Base-by-base conservation (phyloP, 2,329 filamentous ascomycete genomes). In the Saccharata proteae region DNA sequence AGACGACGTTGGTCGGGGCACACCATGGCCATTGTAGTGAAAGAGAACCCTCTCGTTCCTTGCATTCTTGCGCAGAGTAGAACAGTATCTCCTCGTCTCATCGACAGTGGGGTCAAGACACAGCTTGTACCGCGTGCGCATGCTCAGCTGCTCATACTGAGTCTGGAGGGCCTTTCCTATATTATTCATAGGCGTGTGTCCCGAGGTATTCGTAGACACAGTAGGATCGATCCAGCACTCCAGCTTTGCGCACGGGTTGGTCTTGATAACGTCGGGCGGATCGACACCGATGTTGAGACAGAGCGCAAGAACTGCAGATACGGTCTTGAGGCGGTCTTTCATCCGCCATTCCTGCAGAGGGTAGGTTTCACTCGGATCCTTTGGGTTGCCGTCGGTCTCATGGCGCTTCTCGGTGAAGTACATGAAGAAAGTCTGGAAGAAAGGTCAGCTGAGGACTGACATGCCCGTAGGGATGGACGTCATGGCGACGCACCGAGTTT, bases 351-450 rank as follows among this genome's bases (percentile, higher is more conserved):
- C 90, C 51, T 93, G 81, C 5, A 93, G 69, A 31, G 74, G 69
- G 36, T 55, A 58, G 20, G 51, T 52, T 41, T 57, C 61, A 35
- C 61, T 61, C 13, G 64, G 61, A 36, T 62, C 59, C 51, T 85
- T 83, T 11, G 85, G 83, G 43, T 86, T 84, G 14, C 85, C 90
- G 20, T 84, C 88, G 14, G 84, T 90, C 54, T 96, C 90, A 58
- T 98, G 90, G 32, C 88, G 79, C 58, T 96, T 96, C 58, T 98
- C 90, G 40, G 88, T 94, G 57, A 82, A 98, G 60, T 98, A 98
- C 88, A 96, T 96, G 64, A 93, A 96, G 74, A 93, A 98, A 43
- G 84, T 92, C 80, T 93, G 57, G 34, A 4, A 25, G 11, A 13
- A 8, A 7, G 18, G 5, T 19, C 9, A 19, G n/a, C n/a, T n/a